These are phyloP conservation scores for Arthrobotrys sinensis DNA, from an alignment of 2,329 filamentous ascomycete species.

Conservation along the genomic window DNA sequence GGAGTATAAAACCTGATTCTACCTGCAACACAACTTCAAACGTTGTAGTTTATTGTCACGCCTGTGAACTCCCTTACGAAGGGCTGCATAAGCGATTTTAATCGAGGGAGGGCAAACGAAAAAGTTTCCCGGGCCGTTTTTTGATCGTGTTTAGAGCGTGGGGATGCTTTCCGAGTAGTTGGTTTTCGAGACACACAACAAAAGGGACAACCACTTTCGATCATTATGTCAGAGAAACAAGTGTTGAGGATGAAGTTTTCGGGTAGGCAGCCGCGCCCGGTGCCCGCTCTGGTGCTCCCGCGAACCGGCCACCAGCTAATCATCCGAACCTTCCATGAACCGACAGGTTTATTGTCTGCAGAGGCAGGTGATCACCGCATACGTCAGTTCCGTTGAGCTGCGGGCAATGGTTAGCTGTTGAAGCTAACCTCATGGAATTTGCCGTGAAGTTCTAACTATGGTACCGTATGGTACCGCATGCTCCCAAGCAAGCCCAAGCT, in stretches of 20 bases:
- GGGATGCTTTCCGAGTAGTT: background rate
- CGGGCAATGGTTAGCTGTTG: slow-evolving; percentile 5
- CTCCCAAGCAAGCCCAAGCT: slow-evolving; percentile 13
- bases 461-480: background rate
- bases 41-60: slow-evolving; percentile 55
- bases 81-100: slow-evolving; percentile 55
- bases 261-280: background rate
- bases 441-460: slow-evolving; percentile 22
- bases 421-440: slow-evolving; percentile 48
- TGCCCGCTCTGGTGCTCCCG: background rate
- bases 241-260: slow-evolving; percentile 6
- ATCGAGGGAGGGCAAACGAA: slow-evolving; percentile 21
- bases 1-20: slow-evolving; percentile 42
- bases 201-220: background rate
- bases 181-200: background rate
- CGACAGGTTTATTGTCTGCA: background rate
- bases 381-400: slow-evolving; percentile 29
- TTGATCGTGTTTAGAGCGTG: background rate
- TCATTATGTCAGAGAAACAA: background rate
- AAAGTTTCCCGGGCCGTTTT: slow-evolving; percentile 10
- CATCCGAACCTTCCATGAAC: background rate
- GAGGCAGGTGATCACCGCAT: slow-evolving; percentile 3
- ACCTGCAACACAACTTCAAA: slow-evolving; percentile 57
- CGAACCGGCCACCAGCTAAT: background rate
- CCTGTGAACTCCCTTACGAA: slow-evolving; percentile 32